Conservation (phyloP, 257 asterid genomes). For the Lycium ferocissimum region DNA sequence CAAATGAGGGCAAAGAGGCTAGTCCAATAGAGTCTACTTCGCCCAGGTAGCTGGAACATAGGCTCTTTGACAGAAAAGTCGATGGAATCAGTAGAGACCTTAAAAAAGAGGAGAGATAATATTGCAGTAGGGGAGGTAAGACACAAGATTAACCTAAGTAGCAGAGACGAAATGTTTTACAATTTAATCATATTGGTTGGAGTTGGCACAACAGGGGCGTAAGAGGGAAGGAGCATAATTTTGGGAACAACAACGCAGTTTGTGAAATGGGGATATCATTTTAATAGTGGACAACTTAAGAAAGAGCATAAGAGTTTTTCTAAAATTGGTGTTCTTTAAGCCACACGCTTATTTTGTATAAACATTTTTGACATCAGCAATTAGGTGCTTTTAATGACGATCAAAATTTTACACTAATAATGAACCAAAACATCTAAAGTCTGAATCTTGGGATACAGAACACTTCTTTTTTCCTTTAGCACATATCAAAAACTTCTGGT, state of each 20-base stretch:
- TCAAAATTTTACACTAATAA: not conserved
- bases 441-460: not conserved
- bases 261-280: not conserved
- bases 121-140: not conserved
- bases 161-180: not conserved
- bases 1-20: not conserved
- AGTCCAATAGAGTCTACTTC: not conserved
- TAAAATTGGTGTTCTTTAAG: not conserved
- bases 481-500: not conserved
- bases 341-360: not conserved
- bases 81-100: not conserved
- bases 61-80: slow-evolving; percentile 18
- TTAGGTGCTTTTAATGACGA: not conserved
- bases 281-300: not conserved
- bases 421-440: not conserved
- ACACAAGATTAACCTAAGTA: not conserved
- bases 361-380: not conserved
- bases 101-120: not conserved
- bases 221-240: not conserved
- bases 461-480: not conserved
- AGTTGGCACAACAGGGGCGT: not conserved
- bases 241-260: not conserved
- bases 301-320: not conserved
- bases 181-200: not conserved
- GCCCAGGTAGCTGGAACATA: not conserved